Evolutionary conservation across 257 asterid genomes (phyloP).

Genomic region (Oldenlandia corymbosa): DNA sequence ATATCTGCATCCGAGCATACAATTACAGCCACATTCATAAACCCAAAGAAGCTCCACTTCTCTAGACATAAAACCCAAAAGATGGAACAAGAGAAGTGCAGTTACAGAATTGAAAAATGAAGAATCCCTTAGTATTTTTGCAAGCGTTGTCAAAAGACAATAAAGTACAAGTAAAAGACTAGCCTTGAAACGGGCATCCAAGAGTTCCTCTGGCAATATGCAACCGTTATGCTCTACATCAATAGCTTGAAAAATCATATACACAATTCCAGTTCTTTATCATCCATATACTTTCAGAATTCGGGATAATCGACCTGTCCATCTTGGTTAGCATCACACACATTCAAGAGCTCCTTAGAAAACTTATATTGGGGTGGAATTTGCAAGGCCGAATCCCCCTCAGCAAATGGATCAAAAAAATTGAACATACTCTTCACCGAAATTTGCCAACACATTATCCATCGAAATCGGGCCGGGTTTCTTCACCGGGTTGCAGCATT

Average conservation of each 20-base stretch:
- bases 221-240: slow-evolving; percentile 94
- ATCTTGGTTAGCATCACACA: slow-evolving; percentile 79
- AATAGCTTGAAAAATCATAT: slow-evolving; percentile 89
- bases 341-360: slow-evolving; percentile 82
- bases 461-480: slow-evolving; percentile 78
- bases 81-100: not conserved
- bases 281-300: slow-evolving; percentile 94
- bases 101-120: not conserved
- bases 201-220: slow-evolving; percentile 91
- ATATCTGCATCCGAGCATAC: not conserved
- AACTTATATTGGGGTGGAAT: slow-evolving; percentile 89
- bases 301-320: slow-evolving; percentile 93
- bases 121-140: not conserved
- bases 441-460: slow-evolving; percentile 81
- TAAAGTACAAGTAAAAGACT: slow-evolving; percentile 27
- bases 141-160: not conserved
- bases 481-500: slow-evolving; percentile 75
- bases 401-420: slow-evolving; percentile 71
- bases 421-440: slow-evolving; percentile 67
- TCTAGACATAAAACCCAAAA: not conserved
- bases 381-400: slow-evolving; percentile 86
- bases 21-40: not conserved
- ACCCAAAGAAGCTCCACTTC: not conserved
- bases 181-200: slow-evolving; percentile 92
- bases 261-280: slow-evolving; percentile 89